Percentiles rank a stretch among this genome's conserved stretches.
phyloP scores from a whole-genome alignment of 805 yeast genomes.

The Metschnikowia picachoensis region DNA sequence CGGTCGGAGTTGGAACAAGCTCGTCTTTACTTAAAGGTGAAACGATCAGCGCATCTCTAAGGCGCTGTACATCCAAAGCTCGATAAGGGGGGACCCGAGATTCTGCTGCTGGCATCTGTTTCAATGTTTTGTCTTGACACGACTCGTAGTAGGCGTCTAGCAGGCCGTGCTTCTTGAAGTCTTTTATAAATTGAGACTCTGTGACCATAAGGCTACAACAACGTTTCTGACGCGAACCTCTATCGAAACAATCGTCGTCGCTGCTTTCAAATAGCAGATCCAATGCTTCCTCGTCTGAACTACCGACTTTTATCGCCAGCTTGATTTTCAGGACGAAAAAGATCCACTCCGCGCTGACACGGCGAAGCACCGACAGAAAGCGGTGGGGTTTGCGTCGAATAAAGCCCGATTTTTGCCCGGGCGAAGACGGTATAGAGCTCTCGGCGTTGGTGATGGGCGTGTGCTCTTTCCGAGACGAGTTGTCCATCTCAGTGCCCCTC shows the following conservation, averaged over 20 bases:
- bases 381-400: slow-evolving; percentile 8
- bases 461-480: slow-evolving; percentile 11
- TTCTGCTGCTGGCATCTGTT: too few species aligned
- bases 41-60: not conserved
- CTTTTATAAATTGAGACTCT: slow-evolving; percentile 32
- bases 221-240: slow-evolving; percentile 17
- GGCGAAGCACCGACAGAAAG: slow-evolving; percentile 31
- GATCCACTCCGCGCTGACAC: slow-evolving; percentile 38
- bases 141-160: slow-evolving; percentile 22
- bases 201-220: slow-evolving; percentile 16
- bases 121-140: not conserved
- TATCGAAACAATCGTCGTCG: slow-evolving; percentile 33
- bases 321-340: slow-evolving; percentile 32
- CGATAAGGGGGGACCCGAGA: not conserved
- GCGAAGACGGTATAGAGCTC: slow-evolving; percentile 10
- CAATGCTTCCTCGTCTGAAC: slow-evolving; percentile 46
- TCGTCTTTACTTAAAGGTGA: not conserved
- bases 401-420: slow-evolving; percentile 2
- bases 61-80: slow-evolving; percentile 3
- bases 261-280: slow-evolving; percentile 46
- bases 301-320: slow-evolving; percentile 45
- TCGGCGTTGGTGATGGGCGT: slow-evolving; percentile 13
- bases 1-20: not conserved
- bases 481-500: slow-evolving; percentile 11
- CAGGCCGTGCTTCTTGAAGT: slow-evolving; percentile 28